These are phyloP conservation scores for Eucalyptus decipiens DNA, from an alignment of 345 rosid species.

Conservation along the genomic window DNA sequence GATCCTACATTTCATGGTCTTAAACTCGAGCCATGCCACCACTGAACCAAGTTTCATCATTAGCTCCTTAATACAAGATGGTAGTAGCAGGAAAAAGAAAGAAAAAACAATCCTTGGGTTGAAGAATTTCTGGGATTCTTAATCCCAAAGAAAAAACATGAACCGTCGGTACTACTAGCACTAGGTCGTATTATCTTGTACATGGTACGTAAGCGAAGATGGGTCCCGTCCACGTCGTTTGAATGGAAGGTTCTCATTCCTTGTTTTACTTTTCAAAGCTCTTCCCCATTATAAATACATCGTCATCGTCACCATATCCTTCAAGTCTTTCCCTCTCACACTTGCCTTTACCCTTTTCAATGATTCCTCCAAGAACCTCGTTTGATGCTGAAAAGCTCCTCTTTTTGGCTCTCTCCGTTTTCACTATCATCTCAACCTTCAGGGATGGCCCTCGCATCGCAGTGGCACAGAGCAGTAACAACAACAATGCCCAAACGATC, in stretches of 20 bases:
- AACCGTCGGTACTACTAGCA: neutral
- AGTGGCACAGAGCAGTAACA: neutral
- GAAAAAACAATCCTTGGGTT: neutral
- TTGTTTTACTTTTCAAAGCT: neutral
- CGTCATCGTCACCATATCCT: rapidly evolving
- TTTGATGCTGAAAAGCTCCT: neutral
- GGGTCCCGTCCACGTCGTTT: neutral
- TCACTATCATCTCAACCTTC: neutral
- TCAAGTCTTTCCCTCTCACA: neutral
- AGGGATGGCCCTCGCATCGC: neutral
- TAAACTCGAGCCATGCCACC: neutral
- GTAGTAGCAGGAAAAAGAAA: neutral
- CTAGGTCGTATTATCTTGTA: neutral
- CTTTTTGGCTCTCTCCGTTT: neutral
- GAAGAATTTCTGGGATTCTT: neutral
- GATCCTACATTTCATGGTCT: neutral
- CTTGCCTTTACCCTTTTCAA: neutral
- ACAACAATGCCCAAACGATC: neutral
- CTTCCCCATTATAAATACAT: neutral
- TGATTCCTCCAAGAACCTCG: neutral
- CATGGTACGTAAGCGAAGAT: neutral
- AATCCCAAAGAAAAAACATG: neutral
- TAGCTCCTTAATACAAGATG: neutral
- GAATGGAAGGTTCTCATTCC: neutral
- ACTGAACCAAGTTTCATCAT: neutral